Base-by-base conservation (phyloP, 1,284 basidiomycete genomes). In the Ustilago cynodontis region DNA sequence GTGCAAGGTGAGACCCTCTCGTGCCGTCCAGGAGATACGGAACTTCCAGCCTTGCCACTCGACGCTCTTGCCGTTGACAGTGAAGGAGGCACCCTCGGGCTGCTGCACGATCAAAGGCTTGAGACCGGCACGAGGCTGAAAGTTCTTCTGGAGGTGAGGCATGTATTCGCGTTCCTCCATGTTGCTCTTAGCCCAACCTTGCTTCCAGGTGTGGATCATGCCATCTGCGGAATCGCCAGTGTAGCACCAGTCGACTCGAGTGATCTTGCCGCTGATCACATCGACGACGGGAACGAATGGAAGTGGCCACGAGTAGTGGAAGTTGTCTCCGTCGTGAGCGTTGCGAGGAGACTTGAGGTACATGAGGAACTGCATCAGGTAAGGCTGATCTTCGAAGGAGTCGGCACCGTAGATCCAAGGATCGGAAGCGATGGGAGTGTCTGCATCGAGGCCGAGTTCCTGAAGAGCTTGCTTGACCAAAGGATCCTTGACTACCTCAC, bases 261-360 rank as follows among this genome's bases (percentile, higher is more conserved):
- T 43, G 14, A 86, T 60, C 58, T 75, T 64, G 20, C 82, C 80
- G 39, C 65, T 59, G 68, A 82, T 71, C 22, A 81, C 79, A 43
- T 75, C 72, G 49, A 87, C 67, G 31, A 82, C 78, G 5, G 87
- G 87, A 24, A 86, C 71, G 53, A 87, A 69, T 4, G 87, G 86
- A 8, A 87, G 70, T 1, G 87, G 87, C 18, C 77, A 76, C 29
- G 86, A 76, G 73, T 87, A 87, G 78, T 87, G 86, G 72, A 81
- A 82, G 39, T 78, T 73, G 54, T 85, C 77, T 3, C 64, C 65
- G 41, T 81, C 65, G 33, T 61, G 28, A 3, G 45, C 67, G 16
- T 29, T 35, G 3, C 64, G 41, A 10, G 68, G 73, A 2, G 73
- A 68, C 59, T 70, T 67, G 58, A 80, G 61, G 54, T 70, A 80